Evolutionary conservation across 1,139 yeast genomes (phyloP).

Genomic region (Yamadazyma membranifaciens): DNA sequence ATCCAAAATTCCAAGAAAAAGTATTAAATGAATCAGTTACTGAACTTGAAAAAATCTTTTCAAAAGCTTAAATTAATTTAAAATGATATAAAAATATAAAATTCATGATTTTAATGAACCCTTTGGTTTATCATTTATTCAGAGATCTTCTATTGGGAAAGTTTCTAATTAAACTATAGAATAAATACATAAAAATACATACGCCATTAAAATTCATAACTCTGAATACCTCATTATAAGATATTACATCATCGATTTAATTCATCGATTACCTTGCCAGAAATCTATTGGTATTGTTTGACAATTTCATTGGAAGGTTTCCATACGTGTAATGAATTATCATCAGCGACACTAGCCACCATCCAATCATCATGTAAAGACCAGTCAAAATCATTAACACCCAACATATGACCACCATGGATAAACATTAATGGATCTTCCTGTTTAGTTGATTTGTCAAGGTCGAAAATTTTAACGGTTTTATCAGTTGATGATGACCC

Average conservation of each 20-base stretch:
- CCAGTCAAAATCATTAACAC: slow-evolving; percentile 88
- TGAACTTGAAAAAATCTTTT: slow-evolving; percentile 85
- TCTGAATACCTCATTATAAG: too few relatives aligned
- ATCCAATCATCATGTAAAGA: slow-evolving; percentile 76
- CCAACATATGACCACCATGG: slow-evolving; percentile 90
- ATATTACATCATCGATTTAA: background rate
- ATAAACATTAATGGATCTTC: slow-evolving; percentile 51
- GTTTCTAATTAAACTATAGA: too few relatives aligned
- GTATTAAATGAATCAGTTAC: slow-evolving; percentile 87
- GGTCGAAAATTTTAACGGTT: slow-evolving; percentile 69
- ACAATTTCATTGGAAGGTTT: slow-evolving; percentile 45
- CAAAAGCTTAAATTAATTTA: slow-evolving; percentile 28
- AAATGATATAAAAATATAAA: background rate
- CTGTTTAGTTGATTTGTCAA: slow-evolving; percentile 30
- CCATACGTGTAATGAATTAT: slow-evolving; percentile 88
- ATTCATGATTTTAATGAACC: background rate
- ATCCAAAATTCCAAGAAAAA: slow-evolving; percentile 92
- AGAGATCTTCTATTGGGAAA: background rate
- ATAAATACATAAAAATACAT: slow-evolving; percentile 2
- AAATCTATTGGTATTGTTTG: slow-evolving; percentile 12
- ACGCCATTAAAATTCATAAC: background rate
- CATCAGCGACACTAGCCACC: slow-evolving; percentile 82
- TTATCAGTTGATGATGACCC: slow-evolving; percentile 77
- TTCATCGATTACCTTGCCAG: background rate
- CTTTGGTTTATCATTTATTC: background rate